Evolutionary conservation across 805 yeast genomes (phyloP).

Genomic region (Metschnikowia matae): DNA sequence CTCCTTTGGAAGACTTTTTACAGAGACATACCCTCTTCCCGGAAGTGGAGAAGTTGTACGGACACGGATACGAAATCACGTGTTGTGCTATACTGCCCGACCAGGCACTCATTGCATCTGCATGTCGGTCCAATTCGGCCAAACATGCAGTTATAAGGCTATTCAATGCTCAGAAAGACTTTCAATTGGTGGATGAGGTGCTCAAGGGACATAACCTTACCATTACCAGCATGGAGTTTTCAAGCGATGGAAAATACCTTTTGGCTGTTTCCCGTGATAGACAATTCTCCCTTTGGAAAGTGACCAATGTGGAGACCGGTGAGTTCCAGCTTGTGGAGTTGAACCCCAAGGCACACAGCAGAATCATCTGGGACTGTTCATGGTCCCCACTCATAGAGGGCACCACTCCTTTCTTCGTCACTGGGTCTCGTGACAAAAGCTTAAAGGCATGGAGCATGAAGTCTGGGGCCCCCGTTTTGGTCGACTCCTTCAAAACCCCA

Average conservation of each 20-base stretch:
- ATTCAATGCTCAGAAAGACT: conserved; percentile 57
- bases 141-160: conserved; percentile 84
- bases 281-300: conserved; percentile 70
- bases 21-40: conserved; percentile 95
- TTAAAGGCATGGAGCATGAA: conserved; percentile 66
- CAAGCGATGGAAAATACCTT: conserved; percentile 60
- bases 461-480: not conserved
- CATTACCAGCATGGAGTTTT: conserved; percentile 75
- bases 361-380: conserved; percentile 93
- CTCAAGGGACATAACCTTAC: conserved; percentile 77
- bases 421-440: conserved; percentile 83
- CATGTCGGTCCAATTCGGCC: conserved; percentile 83
- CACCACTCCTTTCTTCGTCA: conserved; percentile 48
- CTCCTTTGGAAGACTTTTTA: conserved; percentile 83
- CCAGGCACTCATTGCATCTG: conserved; percentile 67
- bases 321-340: conserved; percentile 39
- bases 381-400: conserved; percentile 59
- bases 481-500: conserved; percentile 39
- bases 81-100: conserved; percentile 69
- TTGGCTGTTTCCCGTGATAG: conserved; percentile 88
- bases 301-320: conserved; percentile 22
- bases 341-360: conserved; percentile 74
- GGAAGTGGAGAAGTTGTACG: conserved; percentile 89
- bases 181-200: conserved; percentile 42
- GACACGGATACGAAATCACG: conserved; percentile 94